Evolutionary conservation across 345 rosid species (phyloP).

Genomic region (Syzygium oleosum): DNA sequence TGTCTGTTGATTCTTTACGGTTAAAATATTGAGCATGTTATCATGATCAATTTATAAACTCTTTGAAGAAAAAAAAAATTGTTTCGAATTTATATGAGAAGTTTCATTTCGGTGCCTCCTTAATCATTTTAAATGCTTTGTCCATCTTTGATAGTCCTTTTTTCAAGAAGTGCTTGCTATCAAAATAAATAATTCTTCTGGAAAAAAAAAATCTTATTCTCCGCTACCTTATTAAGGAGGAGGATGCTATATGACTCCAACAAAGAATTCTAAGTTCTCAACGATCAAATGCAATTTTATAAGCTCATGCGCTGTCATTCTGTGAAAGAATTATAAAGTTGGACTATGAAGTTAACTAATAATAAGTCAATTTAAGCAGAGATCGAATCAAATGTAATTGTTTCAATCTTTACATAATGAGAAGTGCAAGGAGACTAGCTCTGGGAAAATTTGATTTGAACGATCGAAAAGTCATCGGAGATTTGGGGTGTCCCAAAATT

Average conservation of each 20-base stretch:
- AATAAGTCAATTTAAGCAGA: neutral
- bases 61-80: neutral
- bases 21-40: neutral
- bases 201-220: neutral
- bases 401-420: neutral
- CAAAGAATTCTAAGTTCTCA: neutral
- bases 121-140: neutral
- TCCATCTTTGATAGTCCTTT: neutral
- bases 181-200: neutral
- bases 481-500: neutral
- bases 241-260: neutral
- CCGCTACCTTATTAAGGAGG: neutral
- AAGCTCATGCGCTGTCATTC: neutral
- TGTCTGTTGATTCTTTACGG: neutral
- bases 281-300: neutral
- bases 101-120: neutral
- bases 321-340: neutral
- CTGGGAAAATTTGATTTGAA: neutral
- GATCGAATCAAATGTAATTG: neutral
- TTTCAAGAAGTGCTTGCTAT: neutral
- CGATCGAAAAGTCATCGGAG: neutral
- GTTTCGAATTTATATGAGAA: neutral
- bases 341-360: neutral
- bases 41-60: neutral
- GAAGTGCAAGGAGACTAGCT: neutral